Evolutionary conservation across 441 rosid genomes (phyloP), one percentile per base, ranked within the genome.

Genomic region (Gossypium laxum): DNA sequence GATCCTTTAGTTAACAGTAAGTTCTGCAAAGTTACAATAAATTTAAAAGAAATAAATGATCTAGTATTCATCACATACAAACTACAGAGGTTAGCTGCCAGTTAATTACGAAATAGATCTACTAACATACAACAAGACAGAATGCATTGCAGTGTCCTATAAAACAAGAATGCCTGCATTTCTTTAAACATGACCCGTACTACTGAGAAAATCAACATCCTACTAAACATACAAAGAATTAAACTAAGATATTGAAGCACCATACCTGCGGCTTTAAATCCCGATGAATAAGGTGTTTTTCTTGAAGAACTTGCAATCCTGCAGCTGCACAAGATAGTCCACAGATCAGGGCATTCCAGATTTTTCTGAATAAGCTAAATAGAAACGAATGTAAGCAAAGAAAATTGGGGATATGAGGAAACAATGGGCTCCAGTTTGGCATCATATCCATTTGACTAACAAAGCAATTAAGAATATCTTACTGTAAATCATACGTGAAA

Each of bases 201-300:
- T 26, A 15, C 45, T 4, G 12, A 34, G 50, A 61, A 43, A 55
- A 61, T 62, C 22, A 34, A 19, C 24, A 68, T 56, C 72, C 52
- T 5, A 68, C 34, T 54, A 58, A 50, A 58, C 28, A 26, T 19
- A 41, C 21, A 52, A 26, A 38, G 48, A 71, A 72, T 26, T 69
- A 69, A 59, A 73, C 48, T 57, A 62, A 2, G 69, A 59, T 38
- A 22, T 32, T 15, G 45, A 74, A 57, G n/a, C 17, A 48, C 8
- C 48, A 62, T 51, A 89, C 95, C 93, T 91, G 93, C 21, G 95
- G 97, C 79, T 91, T 91, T 76, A 91, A 86, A 84, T 89, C 97
- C 72, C 95, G 72, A 64, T 91, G 97, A 72, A 91, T 87, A 71
- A 83, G 86, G 80, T 89, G 89, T 67, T 88, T 89, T 80, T 86